A percentile compares a stretch with the other conserved stretches of the same genome.
These are phyloP conservation scores for Themeda triandra DNA, from an alignment of 176 grass and related monocot genomes.

Conservation along the genomic window DNA sequence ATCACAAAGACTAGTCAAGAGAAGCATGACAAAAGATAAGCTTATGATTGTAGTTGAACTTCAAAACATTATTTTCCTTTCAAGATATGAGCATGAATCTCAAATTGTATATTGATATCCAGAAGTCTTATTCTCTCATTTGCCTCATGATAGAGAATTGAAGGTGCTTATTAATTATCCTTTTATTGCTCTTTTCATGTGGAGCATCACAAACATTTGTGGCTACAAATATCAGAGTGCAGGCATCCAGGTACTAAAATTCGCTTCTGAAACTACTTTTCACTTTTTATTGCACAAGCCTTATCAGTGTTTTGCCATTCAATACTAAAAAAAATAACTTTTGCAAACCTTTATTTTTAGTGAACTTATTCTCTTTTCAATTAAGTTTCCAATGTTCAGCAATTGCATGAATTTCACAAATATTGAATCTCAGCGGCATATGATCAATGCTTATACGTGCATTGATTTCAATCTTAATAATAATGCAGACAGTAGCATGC, in stretches of 20 bases:
- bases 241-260: conserved; percentile 64
- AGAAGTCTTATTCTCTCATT: not conserved
- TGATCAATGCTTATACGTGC: not conserved
- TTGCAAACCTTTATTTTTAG: not conserved
- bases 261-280: not conserved
- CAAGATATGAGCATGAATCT: not conserved
- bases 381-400: not conserved
- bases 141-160: not conserved
- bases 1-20: not conserved
- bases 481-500: conserved; percentile 70
- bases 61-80: not conserved
- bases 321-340: not conserved
- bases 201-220: conserved; percentile 12
- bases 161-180: not conserved
- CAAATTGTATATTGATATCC: not conserved
- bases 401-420: not conserved
- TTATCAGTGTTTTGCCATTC: not conserved
- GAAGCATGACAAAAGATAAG: too few relatives aligned
- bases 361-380: not conserved
- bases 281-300: not conserved
- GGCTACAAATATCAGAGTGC: conserved; percentile 52
- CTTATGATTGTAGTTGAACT: not conserved
- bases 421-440: not conserved
- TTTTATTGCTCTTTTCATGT: conserved; percentile 8
- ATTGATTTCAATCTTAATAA: not conserved